Conservation (phyloP, 169 alveolate genomes). For the Eimeria maxima region DNA sequence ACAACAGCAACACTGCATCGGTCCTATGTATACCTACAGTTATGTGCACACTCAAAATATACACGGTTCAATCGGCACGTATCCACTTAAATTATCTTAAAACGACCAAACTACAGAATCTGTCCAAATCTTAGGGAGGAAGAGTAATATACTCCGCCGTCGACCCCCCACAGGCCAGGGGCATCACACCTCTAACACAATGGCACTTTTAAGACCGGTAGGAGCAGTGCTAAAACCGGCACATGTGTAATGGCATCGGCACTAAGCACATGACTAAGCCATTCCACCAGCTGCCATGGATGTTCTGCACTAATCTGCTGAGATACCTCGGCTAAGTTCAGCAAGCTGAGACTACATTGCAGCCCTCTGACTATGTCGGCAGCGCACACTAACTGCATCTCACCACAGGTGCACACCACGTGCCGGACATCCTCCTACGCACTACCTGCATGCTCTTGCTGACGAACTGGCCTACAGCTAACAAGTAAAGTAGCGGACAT, state of each 20-base stretch:
- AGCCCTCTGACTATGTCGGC: neutral
- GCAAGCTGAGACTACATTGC: neutral
- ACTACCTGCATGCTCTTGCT: neutral
- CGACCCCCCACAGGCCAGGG: too few species aligned
- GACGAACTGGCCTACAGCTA: neutral
- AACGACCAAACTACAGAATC: too few species aligned
- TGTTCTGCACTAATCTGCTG: neutral
- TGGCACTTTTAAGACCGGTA: too few species aligned
- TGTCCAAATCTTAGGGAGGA: too few species aligned
- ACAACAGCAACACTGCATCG: neutral
- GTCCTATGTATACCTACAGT: neutral
- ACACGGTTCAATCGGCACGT: too few species aligned
- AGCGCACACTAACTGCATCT: neutral
- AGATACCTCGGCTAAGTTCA: neutral
- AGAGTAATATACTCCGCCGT: too few species aligned
- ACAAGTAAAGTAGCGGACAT: neutral
- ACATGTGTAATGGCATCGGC: neutral
- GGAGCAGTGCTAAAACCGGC: neutral
- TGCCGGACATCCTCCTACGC: neutral
- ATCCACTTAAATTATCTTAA: too few species aligned
- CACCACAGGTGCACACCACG: neutral
- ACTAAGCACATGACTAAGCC: neutral
- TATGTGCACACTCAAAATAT: too few species aligned
- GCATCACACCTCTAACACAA: too few species aligned
- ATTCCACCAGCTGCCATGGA: neutral